These are phyloP conservation scores for Acer campestre DNA, from an alignment of 345 rosid species.

Conservation along the genomic window DNA sequence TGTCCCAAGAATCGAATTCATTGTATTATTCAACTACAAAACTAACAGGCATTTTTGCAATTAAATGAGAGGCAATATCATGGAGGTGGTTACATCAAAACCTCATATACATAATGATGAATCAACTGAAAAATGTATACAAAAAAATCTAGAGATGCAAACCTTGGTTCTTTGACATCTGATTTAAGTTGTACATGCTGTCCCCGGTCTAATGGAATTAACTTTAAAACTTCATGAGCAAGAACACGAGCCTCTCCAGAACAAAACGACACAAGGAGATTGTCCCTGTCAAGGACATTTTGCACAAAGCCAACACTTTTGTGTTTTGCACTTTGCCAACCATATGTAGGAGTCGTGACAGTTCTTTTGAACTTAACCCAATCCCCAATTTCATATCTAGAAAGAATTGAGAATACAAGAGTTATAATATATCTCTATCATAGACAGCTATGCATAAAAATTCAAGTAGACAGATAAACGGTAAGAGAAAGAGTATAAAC, in stretches of 20 bases:
- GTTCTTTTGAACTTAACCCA: conserved; percentile 96
- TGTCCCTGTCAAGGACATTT: conserved; percentile 67
- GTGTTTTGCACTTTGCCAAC: conserved; percentile 94
- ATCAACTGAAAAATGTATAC: neutral
- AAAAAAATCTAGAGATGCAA: conserved; percentile 26
- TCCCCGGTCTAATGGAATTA: conserved; percentile 94
- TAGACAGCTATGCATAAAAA: neutral
- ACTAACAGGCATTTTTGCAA: conserved; percentile 10
- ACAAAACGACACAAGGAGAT: conserved; percentile 83
- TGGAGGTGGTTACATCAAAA: neutral
- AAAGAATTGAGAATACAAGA: conserved; percentile 12
- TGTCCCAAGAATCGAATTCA: neutral
- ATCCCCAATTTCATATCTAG: conserved; percentile 90
- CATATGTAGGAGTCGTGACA: conserved; percentile 66
- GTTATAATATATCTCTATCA: neutral
- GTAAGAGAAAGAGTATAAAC: conserved; percentile 16
- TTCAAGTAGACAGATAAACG: conserved; percentile 5
- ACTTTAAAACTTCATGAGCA: conserved; percentile 81
- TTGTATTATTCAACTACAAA: neutral
- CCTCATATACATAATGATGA: neutral
- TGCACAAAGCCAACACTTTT: conserved; percentile 98
- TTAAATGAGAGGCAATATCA: neutral
- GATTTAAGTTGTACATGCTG: conserved; percentile 86
- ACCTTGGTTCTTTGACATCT: conserved; percentile 94
- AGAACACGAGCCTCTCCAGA: conserved; percentile 84